Conservation (phyloP, 2,329 filamentous ascomycete species). For the Sclerotinia spermophila region DNA sequence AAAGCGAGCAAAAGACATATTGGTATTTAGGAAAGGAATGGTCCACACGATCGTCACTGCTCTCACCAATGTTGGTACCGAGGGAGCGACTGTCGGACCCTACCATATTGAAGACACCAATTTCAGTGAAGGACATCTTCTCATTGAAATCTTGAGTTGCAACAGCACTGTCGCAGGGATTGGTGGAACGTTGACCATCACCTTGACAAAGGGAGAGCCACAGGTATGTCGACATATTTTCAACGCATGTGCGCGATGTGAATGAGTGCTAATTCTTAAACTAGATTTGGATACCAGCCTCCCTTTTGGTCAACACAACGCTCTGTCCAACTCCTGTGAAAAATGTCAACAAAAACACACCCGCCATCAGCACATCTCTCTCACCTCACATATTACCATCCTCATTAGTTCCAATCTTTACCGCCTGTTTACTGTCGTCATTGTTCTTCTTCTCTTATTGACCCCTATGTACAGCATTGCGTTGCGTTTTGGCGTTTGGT, state of each 20-base stretch:
- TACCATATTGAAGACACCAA: slow-evolving; percentile 22
- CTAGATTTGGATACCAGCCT: slow-evolving; percentile 15
- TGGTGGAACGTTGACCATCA: slow-evolving; percentile 1
- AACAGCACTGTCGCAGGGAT: background rate
- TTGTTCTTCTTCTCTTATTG: background rate
- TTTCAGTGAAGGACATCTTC: slow-evolving; percentile 13
- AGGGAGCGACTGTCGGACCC: slow-evolving; percentile 17
- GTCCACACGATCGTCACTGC: slow-evolving; percentile 19
- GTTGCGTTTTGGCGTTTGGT: slow-evolving; percentile 12
- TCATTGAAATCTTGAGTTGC: slow-evolving; percentile 23
- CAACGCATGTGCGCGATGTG: background rate
- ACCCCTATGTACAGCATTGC: slow-evolving; percentile 6
- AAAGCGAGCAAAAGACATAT: slow-evolving; percentile 15
- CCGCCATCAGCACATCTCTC: background rate
- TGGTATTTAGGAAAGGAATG: slow-evolving; percentile 25
- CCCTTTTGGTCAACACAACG: slow-evolving; percentile 17
- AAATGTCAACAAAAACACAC: slow-evolving; percentile 16
- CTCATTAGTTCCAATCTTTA: background rate
- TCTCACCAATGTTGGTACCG: slow-evolving; percentile 21
- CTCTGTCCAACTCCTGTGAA: slow-evolving; percentile 16
- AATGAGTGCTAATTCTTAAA: background rate
- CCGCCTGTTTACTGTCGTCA: background rate
- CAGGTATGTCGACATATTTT: slow-evolving; percentile 6
- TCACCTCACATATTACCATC: slow-evolving; percentile 7
- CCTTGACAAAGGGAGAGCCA: slow-evolving; percentile 2